Evolutionary conservation across 768 basidiomycete genomes (phyloP).

Genomic region (Pulveroboletus sp.): DNA sequence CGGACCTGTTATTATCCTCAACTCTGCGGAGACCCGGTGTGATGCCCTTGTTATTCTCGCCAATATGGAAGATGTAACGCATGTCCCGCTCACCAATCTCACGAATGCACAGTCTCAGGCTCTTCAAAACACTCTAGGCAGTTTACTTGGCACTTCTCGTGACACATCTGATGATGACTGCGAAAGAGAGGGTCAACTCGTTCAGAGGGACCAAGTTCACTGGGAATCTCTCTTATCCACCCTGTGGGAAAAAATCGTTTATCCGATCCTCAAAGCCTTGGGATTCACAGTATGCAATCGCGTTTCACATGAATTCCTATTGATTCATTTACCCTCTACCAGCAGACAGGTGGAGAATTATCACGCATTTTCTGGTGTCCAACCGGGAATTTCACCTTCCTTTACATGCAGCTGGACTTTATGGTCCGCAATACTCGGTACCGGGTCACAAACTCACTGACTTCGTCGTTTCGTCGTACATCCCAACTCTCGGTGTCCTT

Average conservation of each 20-base stretch:
- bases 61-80: not conserved
- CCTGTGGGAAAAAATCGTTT: constrained; percentile 6
- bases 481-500: constrained; percentile 1
- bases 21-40: not conserved
- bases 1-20: not conserved
- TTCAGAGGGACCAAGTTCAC: too few species aligned
- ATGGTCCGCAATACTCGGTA: not conserved
- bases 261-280: constrained; percentile 2
- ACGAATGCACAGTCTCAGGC: too few species aligned
- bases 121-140: too few species aligned
- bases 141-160: too few species aligned
- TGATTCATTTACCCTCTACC: too few species aligned
- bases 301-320: not conserved
- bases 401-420: not conserved
- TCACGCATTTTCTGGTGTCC: too few species aligned
- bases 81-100: too few species aligned
- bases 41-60: not conserved
- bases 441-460: not conserved
- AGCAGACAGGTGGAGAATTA: too few species aligned
- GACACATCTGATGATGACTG: too few species aligned
- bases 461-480: not conserved
- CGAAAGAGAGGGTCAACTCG: too few species aligned
- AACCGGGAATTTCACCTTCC: too few species aligned
- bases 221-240: constrained; percentile 1
- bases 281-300: not conserved